Evolutionary conservation across 2,329 filamentous ascomycete species (phyloP).

Genomic region (Grosmannia huntii): DNA sequence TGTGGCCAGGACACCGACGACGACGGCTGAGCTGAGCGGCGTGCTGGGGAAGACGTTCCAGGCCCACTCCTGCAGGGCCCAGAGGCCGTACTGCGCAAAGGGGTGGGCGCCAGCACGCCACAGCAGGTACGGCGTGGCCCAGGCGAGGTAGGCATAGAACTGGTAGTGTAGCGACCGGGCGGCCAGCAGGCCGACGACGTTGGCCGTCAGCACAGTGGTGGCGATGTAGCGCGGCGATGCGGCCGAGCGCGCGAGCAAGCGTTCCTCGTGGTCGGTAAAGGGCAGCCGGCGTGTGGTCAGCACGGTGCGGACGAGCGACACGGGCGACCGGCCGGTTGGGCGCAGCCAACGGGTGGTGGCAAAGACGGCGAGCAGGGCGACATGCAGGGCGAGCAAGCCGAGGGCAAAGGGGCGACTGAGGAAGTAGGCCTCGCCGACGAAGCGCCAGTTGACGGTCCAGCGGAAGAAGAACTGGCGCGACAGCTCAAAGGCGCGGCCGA

Average conservation of each 20-base stretch:
- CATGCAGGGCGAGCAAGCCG: constrained; percentile 52
- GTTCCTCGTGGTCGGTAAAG: constrained; percentile 36
- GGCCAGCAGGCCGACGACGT: constrained; percentile 69
- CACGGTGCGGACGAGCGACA: constrained; percentile 27
- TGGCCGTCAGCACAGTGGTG: constrained; percentile 64
- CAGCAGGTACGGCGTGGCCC: constrained; percentile 76
- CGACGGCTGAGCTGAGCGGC: constrained; percentile 39
- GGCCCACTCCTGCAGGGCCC: constrained; percentile 75
- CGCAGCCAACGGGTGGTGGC: constrained; percentile 57
- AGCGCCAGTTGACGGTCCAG: constrained; percentile 99
- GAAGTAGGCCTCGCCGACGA: constrained; percentile 74
- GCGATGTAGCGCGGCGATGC: constrained; percentile 62
- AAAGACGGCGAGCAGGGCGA: constrained; percentile 53
- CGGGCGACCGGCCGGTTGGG: constrained; percentile 47
- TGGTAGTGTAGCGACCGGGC: constrained; percentile 88
- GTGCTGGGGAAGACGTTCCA: constrained; percentile 92
- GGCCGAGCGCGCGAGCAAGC: constrained; percentile 39
- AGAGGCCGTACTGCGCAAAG: constrained; percentile 52
- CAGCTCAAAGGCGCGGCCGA: constrained; percentile 78
- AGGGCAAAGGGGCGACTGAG: constrained; percentile 56
- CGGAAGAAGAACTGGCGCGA: constrained; percentile 86
- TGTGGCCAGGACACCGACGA: constrained; percentile 56
- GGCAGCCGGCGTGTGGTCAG: constrained; percentile 11
- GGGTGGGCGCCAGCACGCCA: constrained; percentile 66
- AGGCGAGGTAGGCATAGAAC: constrained; percentile 85